Conservation (phyloP, 176 grass and related monocot genomes). For the Carex pumila region DNA sequence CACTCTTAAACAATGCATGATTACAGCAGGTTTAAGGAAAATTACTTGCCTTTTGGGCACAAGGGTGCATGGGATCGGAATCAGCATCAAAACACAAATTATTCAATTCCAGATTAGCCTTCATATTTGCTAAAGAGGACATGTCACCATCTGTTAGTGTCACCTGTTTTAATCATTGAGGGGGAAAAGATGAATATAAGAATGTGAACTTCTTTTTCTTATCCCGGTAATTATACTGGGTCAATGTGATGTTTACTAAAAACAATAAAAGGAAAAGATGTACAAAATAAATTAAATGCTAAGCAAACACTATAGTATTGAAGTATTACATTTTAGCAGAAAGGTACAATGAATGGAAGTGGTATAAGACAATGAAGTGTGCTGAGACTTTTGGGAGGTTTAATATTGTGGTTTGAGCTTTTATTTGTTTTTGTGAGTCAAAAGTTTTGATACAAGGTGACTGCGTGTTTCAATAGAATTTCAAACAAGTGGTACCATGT, state of each 20-base stretch:
- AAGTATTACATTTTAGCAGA: neutral
- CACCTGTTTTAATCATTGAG: constrained; percentile 40
- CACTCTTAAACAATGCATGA: neutral
- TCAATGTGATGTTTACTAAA: neutral
- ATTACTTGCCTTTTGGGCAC: constrained; percentile 2
- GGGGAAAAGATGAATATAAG: neutral
- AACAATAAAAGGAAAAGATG: neutral
- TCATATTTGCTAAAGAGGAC: constrained; percentile 76
- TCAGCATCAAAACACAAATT: constrained; percentile 6
- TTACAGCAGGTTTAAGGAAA: neutral
- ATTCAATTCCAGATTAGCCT: constrained; percentile 70
- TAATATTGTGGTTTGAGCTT: neutral
- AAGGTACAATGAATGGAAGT: neutral
- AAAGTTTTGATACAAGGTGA: neutral
- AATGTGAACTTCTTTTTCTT: neutral
- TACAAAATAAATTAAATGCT: neutral
- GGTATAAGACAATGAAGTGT: neutral
- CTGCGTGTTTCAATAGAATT: neutral
- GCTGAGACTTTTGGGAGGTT: neutral
- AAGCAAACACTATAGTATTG: neutral
- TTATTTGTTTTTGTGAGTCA: neutral
- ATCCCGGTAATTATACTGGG: neutral
- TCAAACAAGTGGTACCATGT: neutral
- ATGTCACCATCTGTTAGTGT: constrained; percentile 81
- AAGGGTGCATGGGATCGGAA: neutral